These are phyloP conservation scores for Madurella fahalii DNA, from an alignment of 2,329 filamentous ascomycete genomes.

Conservation along the genomic window DNA sequence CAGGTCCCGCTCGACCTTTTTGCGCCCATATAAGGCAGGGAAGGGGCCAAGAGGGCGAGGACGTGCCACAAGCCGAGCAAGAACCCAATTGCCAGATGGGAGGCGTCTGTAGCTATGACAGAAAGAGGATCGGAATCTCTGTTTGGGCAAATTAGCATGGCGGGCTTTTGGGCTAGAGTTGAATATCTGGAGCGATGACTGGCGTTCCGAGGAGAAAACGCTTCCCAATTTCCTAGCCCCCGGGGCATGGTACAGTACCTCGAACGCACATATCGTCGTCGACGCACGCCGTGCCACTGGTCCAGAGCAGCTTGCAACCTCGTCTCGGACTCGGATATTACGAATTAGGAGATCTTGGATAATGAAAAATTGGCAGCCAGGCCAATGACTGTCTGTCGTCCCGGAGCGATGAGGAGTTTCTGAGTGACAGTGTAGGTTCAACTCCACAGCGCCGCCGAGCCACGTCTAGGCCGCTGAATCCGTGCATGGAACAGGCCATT, in stretches of 20 bases:
- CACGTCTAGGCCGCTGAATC: slow-evolving; percentile 7
- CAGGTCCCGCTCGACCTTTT: slow-evolving; percentile 15
- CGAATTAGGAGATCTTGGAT: background rate
- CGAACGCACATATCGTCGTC: slow-evolving; percentile 17
- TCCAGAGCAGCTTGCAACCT: background rate
- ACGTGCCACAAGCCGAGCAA: slow-evolving; percentile 11
- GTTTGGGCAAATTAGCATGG: slow-evolving; percentile 16
- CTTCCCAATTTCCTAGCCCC: slow-evolving; percentile 3
- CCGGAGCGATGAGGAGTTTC: slow-evolving; percentile 9
- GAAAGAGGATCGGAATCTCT: slow-evolving; percentile 14
- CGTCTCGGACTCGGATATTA: background rate
- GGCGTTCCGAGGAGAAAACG: background rate
- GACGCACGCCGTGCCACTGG: slow-evolving; percentile 1
- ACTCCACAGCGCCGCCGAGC: slow-evolving; percentile 17
- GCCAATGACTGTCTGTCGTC: slow-evolving; percentile 1
- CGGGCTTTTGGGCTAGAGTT: background rate
- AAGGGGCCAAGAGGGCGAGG: background rate
- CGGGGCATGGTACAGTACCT: slow-evolving; percentile 16
- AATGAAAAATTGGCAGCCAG: slow-evolving; percentile 6
- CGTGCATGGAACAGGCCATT: slow-evolving; percentile 16
- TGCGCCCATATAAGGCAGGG: slow-evolving; percentile 12
- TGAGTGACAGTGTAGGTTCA: slow-evolving; percentile 12
- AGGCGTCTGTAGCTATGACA: slow-evolving; percentile 13
- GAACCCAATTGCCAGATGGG: slow-evolving; percentile 11
- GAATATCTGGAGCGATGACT: background rate